Evolutionary conservation across 1,139 yeast genomes (phyloP).

Genomic region (Nematodospora anomalae): DNA sequence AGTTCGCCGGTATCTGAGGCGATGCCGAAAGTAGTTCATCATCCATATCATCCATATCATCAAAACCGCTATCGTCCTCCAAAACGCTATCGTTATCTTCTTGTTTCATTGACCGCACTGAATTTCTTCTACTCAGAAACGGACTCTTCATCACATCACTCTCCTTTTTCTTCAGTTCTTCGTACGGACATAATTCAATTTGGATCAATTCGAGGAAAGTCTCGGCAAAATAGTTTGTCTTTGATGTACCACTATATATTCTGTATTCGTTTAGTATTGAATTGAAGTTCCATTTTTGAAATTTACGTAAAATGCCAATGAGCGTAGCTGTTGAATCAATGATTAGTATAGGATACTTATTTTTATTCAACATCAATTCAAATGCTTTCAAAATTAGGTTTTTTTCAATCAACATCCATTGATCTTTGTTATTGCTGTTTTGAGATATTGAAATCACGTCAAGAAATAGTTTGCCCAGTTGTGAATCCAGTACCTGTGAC

Average conservation of each 20-base stretch:
- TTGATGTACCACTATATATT: conserved; percentile 61
- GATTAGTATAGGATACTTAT: conserved; percentile 67
- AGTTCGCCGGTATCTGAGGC: conserved; percentile 65
- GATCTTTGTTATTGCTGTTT: conserved; percentile 43
- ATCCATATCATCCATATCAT: conserved; percentile 48
- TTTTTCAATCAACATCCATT: conserved; percentile 71
- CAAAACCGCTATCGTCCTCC: conserved; percentile 21
- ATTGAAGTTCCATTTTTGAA: conserved; percentile 87
- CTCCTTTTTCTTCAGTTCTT: conserved; percentile 16
- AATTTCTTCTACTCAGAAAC: conserved; percentile 10
- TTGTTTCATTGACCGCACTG: conserved; percentile 2
- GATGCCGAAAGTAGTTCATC: conserved; percentile 59
- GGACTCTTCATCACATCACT: not conserved
- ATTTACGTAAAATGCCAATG: conserved; percentile 74
- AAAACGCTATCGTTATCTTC: conserved; percentile 3
- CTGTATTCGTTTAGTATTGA: conserved; percentile 84
- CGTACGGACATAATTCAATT: conserved; percentile 50
- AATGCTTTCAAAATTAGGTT: conserved; percentile 56
- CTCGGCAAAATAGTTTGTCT: conserved; percentile 74
- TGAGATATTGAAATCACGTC: conserved; percentile 19
- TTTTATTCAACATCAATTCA: conserved; percentile 59
- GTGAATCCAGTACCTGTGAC: not conserved
- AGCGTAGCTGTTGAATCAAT: conserved; percentile 81
- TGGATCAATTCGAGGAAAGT: conserved; percentile 74
- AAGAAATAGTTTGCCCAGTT: conserved; percentile 6